phyloP scores from a whole-genome alignment of 345 rosid species.

The Durio zibethinus region DNA sequence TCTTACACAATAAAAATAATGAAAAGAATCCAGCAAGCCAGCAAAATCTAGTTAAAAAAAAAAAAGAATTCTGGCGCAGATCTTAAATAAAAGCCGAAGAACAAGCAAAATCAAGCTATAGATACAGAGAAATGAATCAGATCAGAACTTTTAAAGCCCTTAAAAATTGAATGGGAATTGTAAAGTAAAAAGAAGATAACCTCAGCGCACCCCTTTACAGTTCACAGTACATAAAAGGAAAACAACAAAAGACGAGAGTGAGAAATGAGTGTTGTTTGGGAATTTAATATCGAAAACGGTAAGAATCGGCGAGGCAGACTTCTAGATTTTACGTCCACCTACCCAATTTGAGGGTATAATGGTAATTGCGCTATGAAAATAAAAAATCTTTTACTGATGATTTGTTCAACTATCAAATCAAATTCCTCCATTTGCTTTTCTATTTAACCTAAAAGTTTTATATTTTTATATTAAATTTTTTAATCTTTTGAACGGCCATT shows the following conservation, averaged over 20 bases:
- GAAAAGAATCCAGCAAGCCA: neutral
- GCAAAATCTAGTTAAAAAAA: neutral
- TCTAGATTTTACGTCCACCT: neutral
- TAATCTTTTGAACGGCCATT: too few relatives aligned
- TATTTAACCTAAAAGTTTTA: too few relatives aligned
- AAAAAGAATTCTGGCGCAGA: neutral
- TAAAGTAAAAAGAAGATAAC: neutral
- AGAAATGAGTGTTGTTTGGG: neutral
- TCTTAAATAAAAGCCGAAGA: neutral
- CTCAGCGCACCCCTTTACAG: constrained; percentile 4
- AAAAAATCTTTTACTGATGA: too few relatives aligned
- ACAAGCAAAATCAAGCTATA: neutral
- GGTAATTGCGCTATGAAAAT: neutral
- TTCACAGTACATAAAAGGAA: neutral
- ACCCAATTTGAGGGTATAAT: neutral
- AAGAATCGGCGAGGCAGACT: neutral
- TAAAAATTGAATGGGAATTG: neutral
- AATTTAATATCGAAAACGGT: neutral
- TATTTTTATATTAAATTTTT: too few relatives aligned
- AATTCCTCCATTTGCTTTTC: too few relatives aligned
- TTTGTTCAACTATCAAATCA: neutral
- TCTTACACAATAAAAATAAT: neutral
- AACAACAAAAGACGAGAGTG: neutral
- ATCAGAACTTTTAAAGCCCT: neutral
- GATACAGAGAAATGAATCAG: neutral